Base-by-base conservation (phyloP, 2,329 filamentous ascomycete genomes). In the Pseudocercospora musae region DNA sequence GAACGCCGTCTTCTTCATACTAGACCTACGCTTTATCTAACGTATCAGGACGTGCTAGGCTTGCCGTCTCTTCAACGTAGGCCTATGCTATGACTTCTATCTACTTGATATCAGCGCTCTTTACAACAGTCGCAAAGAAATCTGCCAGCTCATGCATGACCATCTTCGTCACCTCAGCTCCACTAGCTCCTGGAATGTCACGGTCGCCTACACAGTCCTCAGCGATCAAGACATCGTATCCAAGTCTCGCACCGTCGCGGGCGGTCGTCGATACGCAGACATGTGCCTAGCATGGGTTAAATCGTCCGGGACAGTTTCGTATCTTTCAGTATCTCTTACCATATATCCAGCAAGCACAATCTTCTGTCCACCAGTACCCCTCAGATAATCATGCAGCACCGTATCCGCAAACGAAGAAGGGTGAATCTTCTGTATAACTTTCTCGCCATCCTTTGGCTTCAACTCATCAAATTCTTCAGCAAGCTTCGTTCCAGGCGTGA, bases 151-250 rank as follows among this genome's bases (percentile, higher is more conserved):
- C 87, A 5, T 79, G 78, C 67, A 90, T 73, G 1, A 79, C 79
- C 63, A 83, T 80, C 72, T 78, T 78, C 8, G 78, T 82, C 21
- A 89, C 70, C 59, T 87, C 81, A 10, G 81, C 80, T 0, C 83
- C 86, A 5, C 78, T 77, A 0, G 81, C 83, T 0, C 87, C 87
- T 0, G 87, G 87, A 49, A 90, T 88, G 71, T 89, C 81, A 8
- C 88, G 75, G 72, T 89, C 87, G 0, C 88, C 87, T 40, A 90
- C 82, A 0, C 80, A 86, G 71, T 89, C 88, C 68, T 83, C 78
- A 0, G 81, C 84, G 21, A 90, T 71, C 1, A 89, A 59, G 23
- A 89, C 82, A 70, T 90, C 86, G 70, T 86, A 89, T 0, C 86
- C 88, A 33, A 80, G 77, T 72, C 90, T 83, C 4, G 76, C 79